phyloP scores from a whole-genome alignment of 139 green algal species.

The Chlorella sp. region DNA sequence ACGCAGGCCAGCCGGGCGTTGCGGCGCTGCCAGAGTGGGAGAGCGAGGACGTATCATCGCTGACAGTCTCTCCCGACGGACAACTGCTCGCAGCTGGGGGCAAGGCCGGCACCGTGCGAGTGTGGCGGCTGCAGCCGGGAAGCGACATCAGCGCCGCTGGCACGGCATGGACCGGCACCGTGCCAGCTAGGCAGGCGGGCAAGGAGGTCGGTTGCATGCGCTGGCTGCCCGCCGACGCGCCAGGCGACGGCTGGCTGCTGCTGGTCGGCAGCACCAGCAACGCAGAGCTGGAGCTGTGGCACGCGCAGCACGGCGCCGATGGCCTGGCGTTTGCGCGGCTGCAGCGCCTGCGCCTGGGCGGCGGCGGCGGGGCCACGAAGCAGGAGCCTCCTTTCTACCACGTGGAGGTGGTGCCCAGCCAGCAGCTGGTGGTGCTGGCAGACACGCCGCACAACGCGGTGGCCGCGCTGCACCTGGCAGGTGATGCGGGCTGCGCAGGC shows the following conservation, averaged over 20 bases:
- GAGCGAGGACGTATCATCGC: constrained; percentile 27
- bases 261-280: constrained; percentile 48
- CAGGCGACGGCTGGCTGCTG: constrained; percentile 36
- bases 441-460: constrained; percentile 68
- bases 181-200: not conserved
- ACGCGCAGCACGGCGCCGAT: constrained; percentile 13
- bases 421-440: constrained; percentile 72
- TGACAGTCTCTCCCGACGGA: constrained; percentile 52
- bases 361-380: constrained; percentile 2
- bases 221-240: constrained; percentile 16
- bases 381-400: constrained; percentile 56
- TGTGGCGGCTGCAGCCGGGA: constrained; percentile 42
- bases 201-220: not conserved
- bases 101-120: constrained; percentile 38
- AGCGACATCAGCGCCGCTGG: constrained; percentile 20
- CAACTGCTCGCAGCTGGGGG: constrained; percentile 57
- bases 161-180: constrained; percentile 13
- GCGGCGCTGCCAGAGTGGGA: constrained; percentile 12
- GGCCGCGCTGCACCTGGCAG: constrained; percentile 67
- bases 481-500: not conserved
- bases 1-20: too few species aligned
- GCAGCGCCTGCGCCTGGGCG: constrained; percentile 25
- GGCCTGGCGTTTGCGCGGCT: not conserved
- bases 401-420: constrained; percentile 38
- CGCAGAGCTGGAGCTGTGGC: constrained; percentile 54